phyloP scores from a whole-genome alignment of 441 rosid genomes.

The Bruguiera hainesii region DNA sequence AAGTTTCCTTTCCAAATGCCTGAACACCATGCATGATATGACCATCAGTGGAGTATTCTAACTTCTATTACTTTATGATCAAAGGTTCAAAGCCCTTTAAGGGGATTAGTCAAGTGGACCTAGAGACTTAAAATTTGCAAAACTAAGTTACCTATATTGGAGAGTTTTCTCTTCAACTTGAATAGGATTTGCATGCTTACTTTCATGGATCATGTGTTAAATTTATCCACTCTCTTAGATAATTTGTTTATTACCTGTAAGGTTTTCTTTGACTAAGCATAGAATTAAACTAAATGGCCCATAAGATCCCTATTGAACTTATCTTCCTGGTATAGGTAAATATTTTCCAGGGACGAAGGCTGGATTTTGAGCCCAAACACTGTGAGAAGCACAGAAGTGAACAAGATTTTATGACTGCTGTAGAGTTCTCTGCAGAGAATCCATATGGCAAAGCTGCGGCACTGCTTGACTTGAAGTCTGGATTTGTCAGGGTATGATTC shows the following conservation, averaged over 20 bases:
- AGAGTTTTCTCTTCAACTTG: slow-evolving; percentile 7
- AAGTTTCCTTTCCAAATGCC: not conserved
- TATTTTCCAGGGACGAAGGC: slow-evolving; percentile 55
- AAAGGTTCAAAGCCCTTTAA: not conserved
- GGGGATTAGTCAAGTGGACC: not conserved
- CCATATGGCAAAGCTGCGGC: slow-evolving; percentile 86
- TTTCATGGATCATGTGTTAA: slow-evolving; percentile 3
- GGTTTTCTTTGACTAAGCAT: slow-evolving; percentile 6
- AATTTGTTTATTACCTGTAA: not conserved
- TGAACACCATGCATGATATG: not conserved
- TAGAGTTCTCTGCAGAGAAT: slow-evolving; percentile 60
- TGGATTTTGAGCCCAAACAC: slow-evolving; percentile 58
- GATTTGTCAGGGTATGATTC: slow-evolving; percentile 47
- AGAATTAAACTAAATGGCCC: not conserved
- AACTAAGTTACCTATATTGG: not conserved
- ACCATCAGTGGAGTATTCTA: not conserved
- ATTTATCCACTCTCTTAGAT: not conserved
- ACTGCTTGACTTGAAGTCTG: slow-evolving; percentile 55
- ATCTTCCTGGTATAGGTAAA: slow-evolving; percentile 48
- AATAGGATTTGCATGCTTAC: slow-evolving; percentile 7
- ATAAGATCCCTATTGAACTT: slow-evolving; percentile 6
- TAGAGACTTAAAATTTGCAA: slow-evolving; percentile 7
- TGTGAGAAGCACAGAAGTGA: slow-evolving; percentile 43
- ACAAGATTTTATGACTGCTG: slow-evolving; percentile 57
- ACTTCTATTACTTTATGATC: slow-evolving; percentile 1